phyloP scores from a whole-genome alignment of 164 flowering plant species.

The Berberis thunbergii region DNA sequence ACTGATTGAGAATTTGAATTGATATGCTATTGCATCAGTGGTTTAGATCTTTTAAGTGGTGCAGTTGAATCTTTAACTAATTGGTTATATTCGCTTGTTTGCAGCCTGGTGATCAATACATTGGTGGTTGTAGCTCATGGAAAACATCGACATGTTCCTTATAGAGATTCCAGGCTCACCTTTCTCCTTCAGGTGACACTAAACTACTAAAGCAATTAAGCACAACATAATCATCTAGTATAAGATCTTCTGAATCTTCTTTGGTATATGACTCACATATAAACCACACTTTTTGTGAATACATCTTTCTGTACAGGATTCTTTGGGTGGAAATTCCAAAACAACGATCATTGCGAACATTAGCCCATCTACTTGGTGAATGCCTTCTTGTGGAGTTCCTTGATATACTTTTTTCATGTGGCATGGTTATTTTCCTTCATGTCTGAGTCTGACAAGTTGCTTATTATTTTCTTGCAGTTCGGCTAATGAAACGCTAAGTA shows the following conservation, averaged over 20 bases:
- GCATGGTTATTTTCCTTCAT: not conserved
- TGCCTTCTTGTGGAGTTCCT: not conserved
- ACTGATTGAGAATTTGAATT: too few relatives aligned
- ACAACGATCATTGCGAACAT: constrained; percentile 81
- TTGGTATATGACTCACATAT: not conserved
- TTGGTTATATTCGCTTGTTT: constrained; percentile 3
- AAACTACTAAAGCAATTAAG: not conserved
- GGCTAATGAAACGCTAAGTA: constrained; percentile 76
- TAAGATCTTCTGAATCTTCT: not conserved
- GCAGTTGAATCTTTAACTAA: not conserved
- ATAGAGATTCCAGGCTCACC: constrained; percentile 89
- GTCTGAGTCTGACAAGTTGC: not conserved
- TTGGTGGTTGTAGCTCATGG: constrained; percentile 85
- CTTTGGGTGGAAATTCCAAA: constrained; percentile 91
- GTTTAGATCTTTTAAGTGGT: not conserved
- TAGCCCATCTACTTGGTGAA: constrained; percentile 78
- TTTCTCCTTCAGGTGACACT: constrained; percentile 78
- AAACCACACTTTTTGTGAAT: not conserved
- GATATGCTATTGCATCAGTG: too few relatives aligned
- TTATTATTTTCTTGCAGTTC: constrained; percentile 44
- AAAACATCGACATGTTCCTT: constrained; percentile 83
- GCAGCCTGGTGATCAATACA: constrained; percentile 81
- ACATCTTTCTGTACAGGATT: constrained; percentile 50
- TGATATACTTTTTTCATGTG: not conserved
- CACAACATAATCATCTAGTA: not conserved